These are phyloP conservation scores for Pueraria montana DNA, from an alignment of 306 rosid species.

Conservation along the genomic window DNA sequence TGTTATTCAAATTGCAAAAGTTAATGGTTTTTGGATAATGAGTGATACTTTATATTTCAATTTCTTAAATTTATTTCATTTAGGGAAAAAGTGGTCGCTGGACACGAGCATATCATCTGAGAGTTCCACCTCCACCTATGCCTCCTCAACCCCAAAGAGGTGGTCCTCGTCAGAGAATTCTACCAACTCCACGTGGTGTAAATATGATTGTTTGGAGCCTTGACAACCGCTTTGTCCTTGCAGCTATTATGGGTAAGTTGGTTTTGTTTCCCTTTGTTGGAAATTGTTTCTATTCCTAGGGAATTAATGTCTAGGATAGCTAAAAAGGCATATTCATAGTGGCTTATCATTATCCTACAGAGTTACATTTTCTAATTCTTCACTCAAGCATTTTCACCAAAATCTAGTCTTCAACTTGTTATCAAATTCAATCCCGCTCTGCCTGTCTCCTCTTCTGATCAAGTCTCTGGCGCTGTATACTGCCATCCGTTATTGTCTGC, in stretches of 20 bases:
- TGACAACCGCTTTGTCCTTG: slow-evolving; percentile 98
- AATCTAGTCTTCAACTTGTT: neutral
- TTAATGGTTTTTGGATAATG: slow-evolving; percentile 21
- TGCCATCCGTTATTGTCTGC: neutral
- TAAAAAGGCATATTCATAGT: neutral
- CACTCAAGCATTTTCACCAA: neutral
- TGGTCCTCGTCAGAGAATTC: slow-evolving; percentile 96
- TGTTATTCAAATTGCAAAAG: slow-evolving; percentile 28
- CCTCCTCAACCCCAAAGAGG: slow-evolving; percentile 96
- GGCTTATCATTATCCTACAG: neutral
- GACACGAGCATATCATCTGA: slow-evolving; percentile 96
- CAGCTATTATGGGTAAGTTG: slow-evolving; percentile 95
- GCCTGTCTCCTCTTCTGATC: neutral
- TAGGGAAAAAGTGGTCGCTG: slow-evolving; percentile 98
- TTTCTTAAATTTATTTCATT: slow-evolving; percentile 38
- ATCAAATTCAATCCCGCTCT: neutral
- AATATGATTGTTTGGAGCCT: slow-evolving; percentile 99
- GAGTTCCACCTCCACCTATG: slow-evolving; percentile 99
- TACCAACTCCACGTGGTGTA: slow-evolving; percentile 99
- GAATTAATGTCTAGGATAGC: neutral
- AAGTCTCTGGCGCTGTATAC: neutral
- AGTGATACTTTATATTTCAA: neutral
- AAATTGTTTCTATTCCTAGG: neutral
- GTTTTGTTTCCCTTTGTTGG: slow-evolving; percentile 31
- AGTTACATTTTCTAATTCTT: neutral